Evolutionary conservation across 441 rosid species (phyloP), one percentile per base, ranked within the genome.

Genomic region (Erodium trifolium): DNA sequence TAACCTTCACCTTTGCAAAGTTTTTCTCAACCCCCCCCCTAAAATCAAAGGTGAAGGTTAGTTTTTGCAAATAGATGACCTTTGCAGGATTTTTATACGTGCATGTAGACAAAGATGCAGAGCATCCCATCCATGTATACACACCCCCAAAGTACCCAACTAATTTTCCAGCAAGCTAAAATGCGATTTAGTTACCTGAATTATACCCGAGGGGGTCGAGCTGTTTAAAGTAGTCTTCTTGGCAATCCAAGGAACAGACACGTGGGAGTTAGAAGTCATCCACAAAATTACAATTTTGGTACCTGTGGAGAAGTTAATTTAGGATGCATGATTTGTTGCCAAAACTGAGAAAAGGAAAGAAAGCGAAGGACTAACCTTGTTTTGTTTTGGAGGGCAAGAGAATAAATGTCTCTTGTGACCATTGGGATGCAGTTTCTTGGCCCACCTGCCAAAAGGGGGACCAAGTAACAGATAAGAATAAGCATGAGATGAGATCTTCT

Each of bases 341-440:
- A 68, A 70, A 71, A 73, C 75, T 73, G 72, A 71, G 76, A 75
- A 73, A 76, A 70, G 34, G 60, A 77, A 72, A 78, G 78, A 63
- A 70, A 72, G 64, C 3, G 70, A 60, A 77, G 76, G 79, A 78
- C 73, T 66, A 71, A 89, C 91, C 85, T 34, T 66, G 69, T 84
- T 81, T 68, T 9, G 47, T 85, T 82, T 76, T 51, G 86, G 82
- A 63, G 2, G 79, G 75, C 80, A 82, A 82, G 43, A 92, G 80
- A 81, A 23, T 23, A 76, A 76, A 88, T 86, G 27, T 23, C 27
- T 23, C 27, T 23, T 23, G 27, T 23, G 87, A 82, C 78, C 82
- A 68, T 71, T 78, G 75, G 76, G 70, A 75, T 71, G 71, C 78
- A 75, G 74, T 72, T 72, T 70, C 74, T 76, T 78, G 78, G 81